Evolutionary conservation across 164 flowering plant species (phyloP), one percentile per base, ranked within the genome.

Genomic region (Vitis labrusca): DNA sequence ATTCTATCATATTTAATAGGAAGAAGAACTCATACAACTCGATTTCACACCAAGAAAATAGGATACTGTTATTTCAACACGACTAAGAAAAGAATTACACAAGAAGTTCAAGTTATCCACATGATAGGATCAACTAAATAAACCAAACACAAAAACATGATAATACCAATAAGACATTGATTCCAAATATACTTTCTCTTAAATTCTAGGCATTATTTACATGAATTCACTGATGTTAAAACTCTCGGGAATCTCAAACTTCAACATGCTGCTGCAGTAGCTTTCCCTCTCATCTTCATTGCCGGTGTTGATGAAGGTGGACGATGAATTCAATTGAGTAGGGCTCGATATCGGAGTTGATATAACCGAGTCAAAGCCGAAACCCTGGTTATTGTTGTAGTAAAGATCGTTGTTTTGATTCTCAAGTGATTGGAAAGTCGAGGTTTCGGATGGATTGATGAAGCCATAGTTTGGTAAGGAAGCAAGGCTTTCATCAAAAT

Each of bases 171-270:
- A 23, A 23, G 27, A 23, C 27, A 23, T 23, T 23, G 27, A 23
- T 23, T 23, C 27, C 27, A 23, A 23, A 23, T 23, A 23, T 23
- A 23, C 2, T 23, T 23, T 23, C 27, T 23, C 27, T 23, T 23
- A 23, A 23, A 23, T 23, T 23, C 27, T 23, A 23, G 27, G 27
- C 27, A 23, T 23, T 23, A 23, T 77, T 75, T 70, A 75, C 78
- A 79, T 29, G 61, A 73, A 78, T 15, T 71, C 78, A 54, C 56
- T 73, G 54, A 81, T 63, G 54, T 76, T 78, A 50, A 76, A 72
- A 72, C 69, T 66, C 58, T 76, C 84, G 3, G 84, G 80, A 69
- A 78, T 74, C 27, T 78, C 82, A 61, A 82, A 82, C 81, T 75
- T 77, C 57, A 75, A 63, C 70, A 77, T 63, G 71, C 60, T 63